Evolutionary conservation across 768 basidiomycete species (phyloP).

Genomic region (Tricholoma flavovirens): DNA sequence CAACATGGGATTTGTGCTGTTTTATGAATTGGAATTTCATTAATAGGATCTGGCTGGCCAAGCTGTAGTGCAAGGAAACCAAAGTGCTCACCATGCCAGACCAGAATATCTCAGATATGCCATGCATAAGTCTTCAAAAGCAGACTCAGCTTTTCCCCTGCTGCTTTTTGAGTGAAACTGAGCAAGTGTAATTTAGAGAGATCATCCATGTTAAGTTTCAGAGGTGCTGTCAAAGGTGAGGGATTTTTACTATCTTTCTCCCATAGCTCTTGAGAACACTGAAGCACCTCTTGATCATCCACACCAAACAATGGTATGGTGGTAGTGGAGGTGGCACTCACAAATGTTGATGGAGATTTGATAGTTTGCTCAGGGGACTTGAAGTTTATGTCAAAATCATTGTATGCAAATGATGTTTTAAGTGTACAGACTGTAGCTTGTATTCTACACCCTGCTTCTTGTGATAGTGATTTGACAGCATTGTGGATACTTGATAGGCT

Average conservation of each 20-base stretch:
- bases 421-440: slow-evolving; percentile 15
- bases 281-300: slow-evolving; percentile 14
- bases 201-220: not conserved
- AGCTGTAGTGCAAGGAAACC: slow-evolving; percentile 7
- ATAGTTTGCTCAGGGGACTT: slow-evolving; percentile 16
- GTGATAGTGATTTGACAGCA: no score
- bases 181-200: slow-evolving; percentile 5
- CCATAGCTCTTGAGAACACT: slow-evolving; percentile 27
- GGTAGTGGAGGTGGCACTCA: slow-evolving; percentile 23
- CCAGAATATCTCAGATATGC: no score
- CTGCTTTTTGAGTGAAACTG: no score
- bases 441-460: slow-evolving; percentile 12
- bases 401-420: slow-evolving; percentile 22
- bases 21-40: slow-evolving; percentile 12
- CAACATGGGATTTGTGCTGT: slow-evolving; percentile 3
- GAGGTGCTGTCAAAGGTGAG: not conserved
- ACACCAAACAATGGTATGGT: slow-evolving; percentile 18
- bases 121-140: slow-evolving; percentile 8
- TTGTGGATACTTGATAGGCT: no score
- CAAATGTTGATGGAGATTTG: slow-evolving; percentile 18
- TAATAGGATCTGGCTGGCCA: slow-evolving; percentile 9
- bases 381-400: no score
- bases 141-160: no score
- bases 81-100: slow-evolving; percentile 10
- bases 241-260: slow-evolving; percentile 17